Base-by-base conservation (phyloP, 2,329 filamentous ascomycete species). In the Fusarium albosuccineum region DNA sequence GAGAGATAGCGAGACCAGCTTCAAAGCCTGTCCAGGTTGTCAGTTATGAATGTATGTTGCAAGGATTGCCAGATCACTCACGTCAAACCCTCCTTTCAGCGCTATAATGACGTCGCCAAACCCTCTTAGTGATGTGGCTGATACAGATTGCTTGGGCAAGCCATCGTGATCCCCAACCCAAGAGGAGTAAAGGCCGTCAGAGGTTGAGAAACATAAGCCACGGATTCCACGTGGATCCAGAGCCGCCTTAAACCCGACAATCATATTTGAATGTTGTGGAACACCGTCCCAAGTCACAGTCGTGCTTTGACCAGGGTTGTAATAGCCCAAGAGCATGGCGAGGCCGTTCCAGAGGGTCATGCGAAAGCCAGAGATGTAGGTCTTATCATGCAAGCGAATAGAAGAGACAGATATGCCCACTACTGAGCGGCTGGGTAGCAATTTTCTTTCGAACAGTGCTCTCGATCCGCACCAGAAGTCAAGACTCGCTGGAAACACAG, bases 31-130 rank as follows among this genome's bases (percentile, higher is more conserved):
- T 39, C 14, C n/a, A 14, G 6, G 5, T 39, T 39, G 36, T 39
- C 36, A 39, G 36, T n/a, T n/a, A 8, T 6, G 36, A n/a, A 39
- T 6, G 36, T 14, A n/a, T 6, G 14, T 6, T 39, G 36, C 14
- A 39, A 7, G 14, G 9, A 5, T 8, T 13, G 36, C 36, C 5
- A 5, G 4, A 36, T 11, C 5, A 49, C 46, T 37, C 8, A 8
- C 46, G 5, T 8, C 46, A 16, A 8, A 11, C 3, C 6, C 22
- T 16, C 9, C 8, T 14, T 10, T 39, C 3, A 6, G n/a, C 11
- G 17, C 4, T 2, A 4, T 2, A 8, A 27, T 3, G 34, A 5
- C 2, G 9, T n/a, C 6, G 2, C 1, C 9, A 6, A 16, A 6
- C 13, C 13, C 14, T 3, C 34, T 6, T 13, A 37, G 16, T 22